These are phyloP conservation scores for Chlorella sp. DNA, from an alignment of 139 green algal genomes.

Conservation along the genomic window DNA sequence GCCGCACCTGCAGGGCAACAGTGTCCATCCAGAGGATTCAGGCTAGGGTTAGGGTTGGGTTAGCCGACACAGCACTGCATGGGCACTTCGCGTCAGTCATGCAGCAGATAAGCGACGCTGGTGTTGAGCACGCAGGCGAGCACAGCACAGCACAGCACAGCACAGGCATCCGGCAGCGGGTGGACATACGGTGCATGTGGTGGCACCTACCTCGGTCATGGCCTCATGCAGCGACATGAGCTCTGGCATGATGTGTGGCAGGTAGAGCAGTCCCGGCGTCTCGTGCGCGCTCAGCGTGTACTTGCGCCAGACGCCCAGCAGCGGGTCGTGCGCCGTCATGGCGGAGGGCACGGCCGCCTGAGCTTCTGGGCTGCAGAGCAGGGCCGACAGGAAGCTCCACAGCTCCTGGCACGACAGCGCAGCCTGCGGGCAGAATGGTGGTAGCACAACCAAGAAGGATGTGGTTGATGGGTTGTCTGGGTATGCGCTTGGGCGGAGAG, in stretches of 20 bases:
- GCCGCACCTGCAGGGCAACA: neutral
- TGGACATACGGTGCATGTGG: no score
- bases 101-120: no score
- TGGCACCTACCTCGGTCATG: slow-evolving; percentile 1
- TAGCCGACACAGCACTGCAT: no score
- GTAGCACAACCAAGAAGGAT: no score
- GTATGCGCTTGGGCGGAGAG: no score
- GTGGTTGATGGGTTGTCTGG: no score
- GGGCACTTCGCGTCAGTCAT: no score
- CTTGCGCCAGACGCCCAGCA: slow-evolving; percentile 22
- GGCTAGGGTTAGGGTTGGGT: no score
- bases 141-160: no score
- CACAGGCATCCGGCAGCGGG: no score
- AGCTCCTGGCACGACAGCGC: slow-evolving; percentile 12
- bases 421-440: slow-evolving; percentile 3
- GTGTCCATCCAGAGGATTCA: no score
- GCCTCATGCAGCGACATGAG: slow-evolving; percentile 3
- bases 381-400: slow-evolving; percentile 17
- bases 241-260: neutral
- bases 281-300: slow-evolving; percentile 21
- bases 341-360: neutral
- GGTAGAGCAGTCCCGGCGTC: neutral
- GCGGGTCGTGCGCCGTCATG: slow-evolving; percentile 6
- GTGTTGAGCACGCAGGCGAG: no score
- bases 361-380: slow-evolving; percentile 11